Evolutionary conservation across 2,329 filamentous ascomycete species (phyloP), one percentile per base, ranked within the genome.

Genomic region (Monosporascus sp.): DNA sequence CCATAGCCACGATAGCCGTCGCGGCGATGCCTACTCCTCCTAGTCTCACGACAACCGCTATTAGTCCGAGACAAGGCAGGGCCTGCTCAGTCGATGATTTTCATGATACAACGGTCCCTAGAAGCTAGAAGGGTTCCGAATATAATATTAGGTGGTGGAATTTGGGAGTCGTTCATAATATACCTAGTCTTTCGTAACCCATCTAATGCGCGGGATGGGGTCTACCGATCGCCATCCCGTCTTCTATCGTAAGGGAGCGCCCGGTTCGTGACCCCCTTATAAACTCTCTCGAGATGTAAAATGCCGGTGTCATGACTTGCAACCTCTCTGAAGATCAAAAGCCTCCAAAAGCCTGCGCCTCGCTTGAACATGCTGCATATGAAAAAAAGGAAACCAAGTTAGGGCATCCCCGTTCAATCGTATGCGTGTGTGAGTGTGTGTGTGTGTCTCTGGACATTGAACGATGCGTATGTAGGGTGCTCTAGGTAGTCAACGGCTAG

Each of bases 291-390:
- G 53, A 57, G 57, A 64, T 61, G 56, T 62, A 63, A 63, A 60
- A 58, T 63, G 59, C 62, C 63, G 57, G 51, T 62, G 52, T 62
- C 62, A 58, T 63, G 58, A 59, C 55, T 54, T 53, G 50, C 52
- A 58, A 54, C 56, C 54, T 55, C 56, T 60, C 58, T 59, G 56
- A 61, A 65, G 55, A 63, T 59, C 57, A 62, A 60, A 65, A 61
- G 57, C 57, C 61, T 62, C 63, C 64, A 58, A 60, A 35, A 66
- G 60, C 64, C 65, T 63, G 65, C 65, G 65, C 65, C 65, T 60
- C 65, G 65, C 65, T 68, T 62, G 63, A 66, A 66, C 58, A 67
- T 65, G 63, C 63, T 59, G 62, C 58, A 64, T 64, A 61, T 56
- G 55, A 55, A 58, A 58, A 59, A 62, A 55, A 52, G 26, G 22